Evolutionary conservation across 768 basidiomycete genomes (phyloP), one percentile per base, ranked within the genome.

Genomic region (Clitopilus passeckerianus): DNA sequence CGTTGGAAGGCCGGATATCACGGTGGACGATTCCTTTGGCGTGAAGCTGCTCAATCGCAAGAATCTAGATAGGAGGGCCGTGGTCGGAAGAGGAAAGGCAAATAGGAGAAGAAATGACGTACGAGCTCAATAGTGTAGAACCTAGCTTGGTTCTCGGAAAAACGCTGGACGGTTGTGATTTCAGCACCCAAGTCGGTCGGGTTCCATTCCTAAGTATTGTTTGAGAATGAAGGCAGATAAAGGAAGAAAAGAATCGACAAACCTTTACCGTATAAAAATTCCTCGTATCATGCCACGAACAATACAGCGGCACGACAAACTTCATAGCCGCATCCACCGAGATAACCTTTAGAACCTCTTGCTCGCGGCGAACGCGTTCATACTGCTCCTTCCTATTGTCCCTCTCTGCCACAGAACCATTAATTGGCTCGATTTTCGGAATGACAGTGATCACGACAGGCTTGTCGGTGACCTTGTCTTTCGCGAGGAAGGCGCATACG

Each of bases 1-100:
- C 59, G 57, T 67, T 67, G 33, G 60, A 57, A 14, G 61, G 64
- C 41, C 64, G 63, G 35, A 67, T 50, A 55, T 67, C 66, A 6
- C 66, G 60, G 53, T 67, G 64, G 23, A 65, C 34, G 54, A 67
- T 64, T 1, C 44, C 53, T 7, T 60, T 54, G 6, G 34, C 23
- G 37, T 65, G 64, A n/a, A 64, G 59, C 44, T 61, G 60, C 35
- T 34, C 43, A 22, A 67, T 46, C 2, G 60, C 66, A 34, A 58
- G 53, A 57, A 63, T 53, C 66, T 67, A 30, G 27, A 30, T 30
- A 34, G 20, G 20, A 27, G 23, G 37, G 10, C 46, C 3, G 5
- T 20, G 5, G 46, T 50, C 10, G 10, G 18, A 18, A 20, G 22
- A 23, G 3, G 46, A 18, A 12, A 22, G 20, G 46, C 16, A 18